Percentiles rank a stretch among this genome's conserved stretches.
These are phyloP conservation scores for Sungouiella blattae DNA, from an alignment of 805 yeast genomes.

Conservation along the genomic window DNA sequence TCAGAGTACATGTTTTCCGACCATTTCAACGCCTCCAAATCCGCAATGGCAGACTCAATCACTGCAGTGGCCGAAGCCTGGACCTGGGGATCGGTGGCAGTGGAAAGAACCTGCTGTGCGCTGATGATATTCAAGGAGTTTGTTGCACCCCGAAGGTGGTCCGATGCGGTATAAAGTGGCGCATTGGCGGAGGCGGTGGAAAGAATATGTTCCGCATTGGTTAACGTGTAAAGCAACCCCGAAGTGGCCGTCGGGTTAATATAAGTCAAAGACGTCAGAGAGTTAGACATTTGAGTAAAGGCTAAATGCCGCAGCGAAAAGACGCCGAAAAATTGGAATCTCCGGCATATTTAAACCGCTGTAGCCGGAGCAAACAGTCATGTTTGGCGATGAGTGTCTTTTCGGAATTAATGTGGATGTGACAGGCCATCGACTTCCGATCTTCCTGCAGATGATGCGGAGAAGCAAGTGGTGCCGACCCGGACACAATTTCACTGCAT, in stretches of 20 bases:
- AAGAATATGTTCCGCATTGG: neutral
- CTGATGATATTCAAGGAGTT: slow-evolving; percentile 1
- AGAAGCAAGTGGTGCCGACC: too few relatives aligned
- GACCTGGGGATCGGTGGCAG: neutral
- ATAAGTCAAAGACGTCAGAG: too few relatives aligned
- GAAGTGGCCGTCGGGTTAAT: neutral
- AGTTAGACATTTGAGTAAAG: too few relatives aligned
- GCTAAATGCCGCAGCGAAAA: too few relatives aligned
- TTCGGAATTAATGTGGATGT: too few relatives aligned
- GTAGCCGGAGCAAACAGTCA: too few relatives aligned
- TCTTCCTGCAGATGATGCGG: too few relatives aligned
- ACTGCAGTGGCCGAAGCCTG: slow-evolving; percentile 1
- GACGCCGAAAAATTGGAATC: too few relatives aligned
- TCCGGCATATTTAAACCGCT: too few relatives aligned
- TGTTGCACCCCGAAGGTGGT: neutral
- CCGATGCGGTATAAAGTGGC: neutral
- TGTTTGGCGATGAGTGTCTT: too few relatives aligned
- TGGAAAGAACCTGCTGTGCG: slow-evolving; percentile 1
- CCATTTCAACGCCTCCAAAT: slow-evolving; percentile 1
- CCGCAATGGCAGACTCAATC: neutral
- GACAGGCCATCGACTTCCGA: too few relatives aligned
- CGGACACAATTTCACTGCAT: too few relatives aligned
- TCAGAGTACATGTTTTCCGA: neutral
- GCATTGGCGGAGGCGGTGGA: neutral
- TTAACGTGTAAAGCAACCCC: slow-evolving; percentile 1